Evolutionary conservation across 176 grass and related monocot genomes (phyloP), one percentile per base, ranked within the genome.

Genomic region (Ananas comosus): DNA sequence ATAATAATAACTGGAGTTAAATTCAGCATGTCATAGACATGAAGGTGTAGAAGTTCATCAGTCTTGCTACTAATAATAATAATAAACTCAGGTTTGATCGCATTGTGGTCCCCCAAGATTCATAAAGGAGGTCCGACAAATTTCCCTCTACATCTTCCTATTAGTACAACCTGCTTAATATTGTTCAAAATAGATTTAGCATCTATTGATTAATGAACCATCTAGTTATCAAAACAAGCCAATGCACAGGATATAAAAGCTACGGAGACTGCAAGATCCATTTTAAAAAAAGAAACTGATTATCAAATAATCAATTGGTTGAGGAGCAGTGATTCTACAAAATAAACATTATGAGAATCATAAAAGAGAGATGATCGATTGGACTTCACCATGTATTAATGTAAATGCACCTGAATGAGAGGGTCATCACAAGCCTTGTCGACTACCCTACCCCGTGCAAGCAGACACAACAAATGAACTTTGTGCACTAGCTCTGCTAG

Each of bases 401-500:
- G 27, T 27, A 48, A 49, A 74, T 71, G 14, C 68, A 97, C 93
- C 93, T 97, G 89, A 87, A 92, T 97, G 47, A 97, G 79, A 75
- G 93, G 72, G 79, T 97, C 86, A 83, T 85, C 64, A 75, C 93
- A 97, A 56, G 83, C 81, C 82, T 87, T 87, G 65, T 97, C 93
- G 49, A 92, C 66, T 13, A 92, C 76, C 76, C 86, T 92, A 59
- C 93, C 93, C 65, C 93, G 70, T 87, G 93, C 89, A 78, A 97
- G 83, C 69, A 97, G 83, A 73, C 93, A 92, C 59, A 92, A 77
- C 68, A 97, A 83, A 86, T 97, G 89, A 72, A 87, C 86, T 81
- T 81, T 92, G 75, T 97, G 88, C 64, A 90, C 77, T 25, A 97
- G 86, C 78, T 97, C 93, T 68, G 83, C 79, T 76, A 97, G 75